Base-by-base conservation (phyloP, 1,139 yeast species). In the Suhomyces bokatorum region DNA sequence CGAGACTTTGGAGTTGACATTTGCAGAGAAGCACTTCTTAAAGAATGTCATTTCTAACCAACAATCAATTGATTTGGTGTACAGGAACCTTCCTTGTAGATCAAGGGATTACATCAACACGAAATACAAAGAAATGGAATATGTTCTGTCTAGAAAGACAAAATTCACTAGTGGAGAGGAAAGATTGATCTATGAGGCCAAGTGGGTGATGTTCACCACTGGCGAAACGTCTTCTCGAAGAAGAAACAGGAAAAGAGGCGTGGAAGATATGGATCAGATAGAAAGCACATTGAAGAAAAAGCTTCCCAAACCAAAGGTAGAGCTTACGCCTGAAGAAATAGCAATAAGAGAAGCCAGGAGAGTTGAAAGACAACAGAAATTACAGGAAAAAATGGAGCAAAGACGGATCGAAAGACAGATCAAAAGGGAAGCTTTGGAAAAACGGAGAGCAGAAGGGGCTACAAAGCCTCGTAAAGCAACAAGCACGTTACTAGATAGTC, bases 161-260 rank as follows among this genome's bases (percentile, higher is more conserved):
- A 55, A 51, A 13, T 71, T 70, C 50, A 61, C 59, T 39, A 62
- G 58, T 40, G 42, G 48, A 2, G 54, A 59, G n/a, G 76, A 70
- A 35, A 56, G 65, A 37, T 62, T 72, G 37, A 47, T 65, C 7
- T 72, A 71, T 47, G 71, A 68, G 48, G 73, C 75, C 1, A 59
- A 64, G 43, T 70, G 76, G 78, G 64, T 67, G 14, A 56, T 51
- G 17, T 57, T 57, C 11, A 59, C 56, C 37, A 55, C 50, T 44
- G 51, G 53, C 39, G 41, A 55, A 43, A 40, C 45, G 11, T 43
- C 46, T 22, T 46, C 51, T 11, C 38, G 53, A 17, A 45, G 54
- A 12, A 40, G 49, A 12, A 43, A 52, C 13, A 43, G 45, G 22
- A 48, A 56, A 14, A 40, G 50, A 11, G 12, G 2, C 4, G 20